Percentiles rank a stretch among this genome's conserved stretches.
Evolutionary conservation across 352 stramenopile species (phyloP).

Genomic region (Albugo laibachii): DNA sequence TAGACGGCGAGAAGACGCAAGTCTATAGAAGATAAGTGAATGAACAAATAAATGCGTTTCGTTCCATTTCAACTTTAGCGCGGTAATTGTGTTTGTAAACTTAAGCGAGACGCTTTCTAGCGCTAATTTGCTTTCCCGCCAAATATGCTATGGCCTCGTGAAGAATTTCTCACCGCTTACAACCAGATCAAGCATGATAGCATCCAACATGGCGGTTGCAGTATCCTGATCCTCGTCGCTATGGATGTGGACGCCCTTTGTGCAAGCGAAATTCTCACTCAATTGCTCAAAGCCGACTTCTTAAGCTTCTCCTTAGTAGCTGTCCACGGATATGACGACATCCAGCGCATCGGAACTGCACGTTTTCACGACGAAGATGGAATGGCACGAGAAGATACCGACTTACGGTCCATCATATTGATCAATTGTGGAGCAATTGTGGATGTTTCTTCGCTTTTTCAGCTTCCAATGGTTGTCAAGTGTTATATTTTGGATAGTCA

Average conservation of each 20-base stretch:
- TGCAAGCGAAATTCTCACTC: conserved; percentile 85
- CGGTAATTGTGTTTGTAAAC: too few species aligned
- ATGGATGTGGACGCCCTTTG: conserved; percentile 90
- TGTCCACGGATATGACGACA: conserved; percentile 69
- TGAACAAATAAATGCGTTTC: too few species aligned
- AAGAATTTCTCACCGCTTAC: conserved; percentile 74
- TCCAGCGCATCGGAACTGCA: conserved; percentile 46
- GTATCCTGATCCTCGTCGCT: conserved; percentile 85
- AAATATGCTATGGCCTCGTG: conserved; percentile 60
- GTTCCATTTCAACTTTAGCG: too few species aligned
- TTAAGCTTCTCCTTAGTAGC: conserved; percentile 56
- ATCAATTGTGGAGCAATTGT: conserved; percentile 89
- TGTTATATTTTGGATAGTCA: conserved; percentile 94
- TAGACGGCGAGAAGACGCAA: too few species aligned
- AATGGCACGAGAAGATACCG: conserved; percentile 10
- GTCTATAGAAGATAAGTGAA: too few species aligned
- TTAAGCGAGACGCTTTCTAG: too few species aligned
- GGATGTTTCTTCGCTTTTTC: conserved; percentile 77
- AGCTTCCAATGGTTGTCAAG: conserved; percentile 31
- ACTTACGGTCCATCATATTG: conserved; percentile 83
- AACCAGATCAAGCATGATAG: conserved; percentile 64
- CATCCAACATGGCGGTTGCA: conserved; percentile 43
- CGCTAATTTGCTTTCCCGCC: background rate
- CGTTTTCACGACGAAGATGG: conserved; percentile 34
- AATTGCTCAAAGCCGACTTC: conserved; percentile 48